Conservation (phyloP, 495 filamentous ascomycete species). For the Penicillium robsamsonii region DNA sequence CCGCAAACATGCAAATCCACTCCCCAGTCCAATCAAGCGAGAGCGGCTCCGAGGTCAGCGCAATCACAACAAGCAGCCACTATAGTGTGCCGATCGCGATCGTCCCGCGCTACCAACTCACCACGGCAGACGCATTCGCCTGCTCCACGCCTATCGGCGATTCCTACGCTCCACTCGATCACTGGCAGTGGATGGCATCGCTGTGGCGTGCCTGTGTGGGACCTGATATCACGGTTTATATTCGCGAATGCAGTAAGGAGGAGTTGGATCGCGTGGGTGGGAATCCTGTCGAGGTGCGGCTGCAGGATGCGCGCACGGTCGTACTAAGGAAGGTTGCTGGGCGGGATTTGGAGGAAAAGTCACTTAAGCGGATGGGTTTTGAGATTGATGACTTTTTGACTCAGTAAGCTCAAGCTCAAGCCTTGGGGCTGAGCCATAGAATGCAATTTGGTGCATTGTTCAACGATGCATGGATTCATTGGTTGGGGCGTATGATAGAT, state of each 20-base stretch:
- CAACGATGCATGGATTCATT: not conserved
- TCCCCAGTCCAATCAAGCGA: constrained; percentile 32
- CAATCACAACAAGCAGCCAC: constrained; percentile 10
- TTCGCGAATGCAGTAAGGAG: constrained; percentile 43
- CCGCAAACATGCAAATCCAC: constrained; percentile 30
- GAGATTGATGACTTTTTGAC: constrained; percentile 80
- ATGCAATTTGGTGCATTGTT: constrained; percentile 4
- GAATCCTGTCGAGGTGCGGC: constrained; percentile 50
- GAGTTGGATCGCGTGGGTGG: constrained; percentile 44
- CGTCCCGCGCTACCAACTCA: constrained; percentile 73
- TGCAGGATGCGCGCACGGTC: constrained; percentile 52
- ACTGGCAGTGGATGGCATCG: constrained; percentile 98
- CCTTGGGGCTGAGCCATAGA: not conserved
- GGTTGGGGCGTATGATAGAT: not conserved
- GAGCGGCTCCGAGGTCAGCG: constrained; percentile 26
- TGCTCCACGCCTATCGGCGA: constrained; percentile 70
- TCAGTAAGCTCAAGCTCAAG: constrained; percentile 19
- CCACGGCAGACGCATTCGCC: constrained; percentile 70
- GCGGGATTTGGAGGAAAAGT: constrained; percentile 59
- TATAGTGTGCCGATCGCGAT: constrained; percentile 63
- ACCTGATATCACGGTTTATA: constrained; percentile 78
- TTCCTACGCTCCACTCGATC: constrained; percentile 75
- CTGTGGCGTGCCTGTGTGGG: constrained; percentile 87
- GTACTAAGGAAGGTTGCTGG: constrained; percentile 54
- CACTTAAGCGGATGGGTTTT: constrained; percentile 70